phyloP scores from a whole-genome alignment of 352 stramenopile species.

The Phytophthora pistaciae region DNA sequence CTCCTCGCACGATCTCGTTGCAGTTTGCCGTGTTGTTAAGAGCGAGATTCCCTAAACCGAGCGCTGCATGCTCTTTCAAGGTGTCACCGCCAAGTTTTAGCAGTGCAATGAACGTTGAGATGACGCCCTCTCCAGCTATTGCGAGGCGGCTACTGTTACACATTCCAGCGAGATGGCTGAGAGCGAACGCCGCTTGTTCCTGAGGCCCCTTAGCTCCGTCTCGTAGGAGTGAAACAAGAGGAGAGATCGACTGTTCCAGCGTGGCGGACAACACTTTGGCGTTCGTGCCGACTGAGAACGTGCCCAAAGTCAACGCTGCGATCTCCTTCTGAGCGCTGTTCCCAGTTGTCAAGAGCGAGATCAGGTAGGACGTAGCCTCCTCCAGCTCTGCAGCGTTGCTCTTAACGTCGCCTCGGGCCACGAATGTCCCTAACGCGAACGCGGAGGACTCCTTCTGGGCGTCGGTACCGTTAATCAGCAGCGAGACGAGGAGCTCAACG shows the following conservation, averaged over 20 bases:
- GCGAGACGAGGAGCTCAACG: slow-evolving; percentile 1
- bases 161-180: slow-evolving; percentile 6
- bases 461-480: neutral
- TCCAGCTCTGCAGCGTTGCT: neutral
- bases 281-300: slow-evolving; percentile 1
- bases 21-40: neutral
- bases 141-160: slow-evolving; percentile 2
- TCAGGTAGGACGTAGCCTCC: slow-evolving; percentile 2
- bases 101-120: slow-evolving; percentile 6
- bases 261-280: neutral
- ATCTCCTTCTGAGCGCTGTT: slow-evolving; percentile 2
- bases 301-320: slow-evolving; percentile 4
- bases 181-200: slow-evolving; percentile 8
- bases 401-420: neutral
- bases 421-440: slow-evolving; percentile 5
- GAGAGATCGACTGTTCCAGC: neutral
- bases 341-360: neutral
- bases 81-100: neutral
- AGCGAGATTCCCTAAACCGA: slow-evolving; percentile 11
- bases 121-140: neutral
- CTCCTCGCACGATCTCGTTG: neutral
- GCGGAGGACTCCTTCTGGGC: slow-evolving; percentile 1
- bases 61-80: slow-evolving; percentile 3
- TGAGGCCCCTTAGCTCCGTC: neutral
- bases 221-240: neutral